Conservation (phyloP, 2,329 filamentous ascomycete species). For the Diaporthe capsici region DNA sequence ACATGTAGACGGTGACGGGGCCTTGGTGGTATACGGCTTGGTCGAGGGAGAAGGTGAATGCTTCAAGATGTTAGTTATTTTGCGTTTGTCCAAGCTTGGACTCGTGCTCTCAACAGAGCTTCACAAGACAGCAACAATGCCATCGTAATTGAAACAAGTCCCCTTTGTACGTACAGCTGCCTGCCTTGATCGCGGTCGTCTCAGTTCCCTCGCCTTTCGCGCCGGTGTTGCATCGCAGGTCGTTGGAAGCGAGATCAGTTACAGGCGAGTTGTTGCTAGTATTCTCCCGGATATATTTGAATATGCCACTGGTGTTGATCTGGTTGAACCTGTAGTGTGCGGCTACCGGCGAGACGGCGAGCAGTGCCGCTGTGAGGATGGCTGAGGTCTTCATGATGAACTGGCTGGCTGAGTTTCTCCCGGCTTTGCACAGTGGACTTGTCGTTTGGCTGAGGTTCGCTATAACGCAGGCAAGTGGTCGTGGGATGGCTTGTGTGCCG, state of each 20-base stretch:
- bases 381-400: constrained; percentile 52
- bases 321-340: constrained; percentile 60
- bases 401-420: neutral
- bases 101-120: neutral
- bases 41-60: constrained; percentile 56
- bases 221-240: constrained; percentile 59
- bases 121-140: neutral
- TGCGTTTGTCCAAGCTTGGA: neutral
- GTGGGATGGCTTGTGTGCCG: neutral
- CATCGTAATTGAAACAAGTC: neutral
- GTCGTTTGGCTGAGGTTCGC: neutral
- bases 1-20: constrained; percentile 55
- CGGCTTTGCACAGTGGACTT: no score
- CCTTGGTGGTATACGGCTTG: constrained; percentile 60
- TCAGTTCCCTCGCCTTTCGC: constrained; percentile 51
- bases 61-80: neutral
- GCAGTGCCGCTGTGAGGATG: constrained; percentile 49
- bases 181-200: constrained; percentile 54
- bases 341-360: constrained; percentile 51
- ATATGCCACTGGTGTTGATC: constrained; percentile 51
- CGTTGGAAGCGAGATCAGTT: constrained; percentile 55
- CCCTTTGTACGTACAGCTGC: constrained; percentile 46
- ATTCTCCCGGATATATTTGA: constrained; percentile 60
- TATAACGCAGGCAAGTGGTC: neutral
- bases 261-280: constrained; percentile 64